phyloP scores from a whole-genome alignment of 164 flowering plant species.

The Platanus orientalis region DNA sequence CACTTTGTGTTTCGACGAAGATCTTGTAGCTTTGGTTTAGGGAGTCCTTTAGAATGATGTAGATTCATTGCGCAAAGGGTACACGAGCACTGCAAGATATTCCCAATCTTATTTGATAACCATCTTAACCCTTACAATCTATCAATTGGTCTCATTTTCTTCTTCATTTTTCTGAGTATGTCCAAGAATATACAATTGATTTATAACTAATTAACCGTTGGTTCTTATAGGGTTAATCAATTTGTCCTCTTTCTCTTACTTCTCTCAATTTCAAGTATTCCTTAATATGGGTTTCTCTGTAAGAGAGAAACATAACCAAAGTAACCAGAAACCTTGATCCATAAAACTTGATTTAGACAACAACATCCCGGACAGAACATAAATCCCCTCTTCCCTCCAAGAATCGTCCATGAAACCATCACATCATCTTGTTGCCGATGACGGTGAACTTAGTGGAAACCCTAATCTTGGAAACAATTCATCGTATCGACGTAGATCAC shows the following conservation, averaged over 20 bases:
- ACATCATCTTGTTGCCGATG: conserved; percentile 25
- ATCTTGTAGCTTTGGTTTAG: too few relatives aligned
- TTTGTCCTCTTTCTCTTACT: background rate
- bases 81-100: too few relatives aligned
- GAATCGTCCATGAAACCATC: conserved; percentile 42
- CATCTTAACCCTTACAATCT: too few relatives aligned
- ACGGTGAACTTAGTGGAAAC: conserved; percentile 22
- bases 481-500: conserved; percentile 15
- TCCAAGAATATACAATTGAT: background rate
- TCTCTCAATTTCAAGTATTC: background rate
- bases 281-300: conserved; percentile 59
- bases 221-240: background rate
- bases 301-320: conserved; percentile 60
- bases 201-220: background rate
- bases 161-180: too few relatives aligned
- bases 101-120: too few relatives aligned
- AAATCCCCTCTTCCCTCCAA: conserved; percentile 20
- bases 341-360: conserved; percentile 37
- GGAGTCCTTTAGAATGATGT: too few relatives aligned
- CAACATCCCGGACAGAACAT: conserved; percentile 15
- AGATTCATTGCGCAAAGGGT: too few relatives aligned
- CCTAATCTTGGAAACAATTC: conserved; percentile 13
- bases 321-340: conserved; percentile 54
- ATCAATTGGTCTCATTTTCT: background rate
- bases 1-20: too few relatives aligned